phyloP scores from a whole-genome alignment of 495 filamentous ascomycete genomes.

The Lasiosphaeria ovina region DNA sequence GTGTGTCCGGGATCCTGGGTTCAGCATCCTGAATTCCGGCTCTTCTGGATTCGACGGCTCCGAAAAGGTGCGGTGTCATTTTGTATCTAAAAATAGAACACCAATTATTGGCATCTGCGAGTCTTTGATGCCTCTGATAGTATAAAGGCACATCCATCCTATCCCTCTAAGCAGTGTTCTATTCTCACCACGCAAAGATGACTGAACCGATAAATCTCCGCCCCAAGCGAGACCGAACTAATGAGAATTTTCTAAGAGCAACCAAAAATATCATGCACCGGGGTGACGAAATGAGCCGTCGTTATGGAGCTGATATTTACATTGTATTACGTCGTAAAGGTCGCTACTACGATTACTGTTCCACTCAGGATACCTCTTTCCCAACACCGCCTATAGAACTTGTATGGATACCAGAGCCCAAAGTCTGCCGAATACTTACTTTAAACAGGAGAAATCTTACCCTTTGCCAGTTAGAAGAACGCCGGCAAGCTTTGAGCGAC shows the following conservation, averaged over 20 bases:
- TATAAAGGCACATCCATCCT: constrained; percentile 6
- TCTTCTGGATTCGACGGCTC: not conserved
- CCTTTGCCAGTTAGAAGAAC: constrained; percentile 9
- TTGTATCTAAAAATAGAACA: not conserved
- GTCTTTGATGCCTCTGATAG: not conserved
- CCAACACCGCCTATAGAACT: constrained; percentile 6
- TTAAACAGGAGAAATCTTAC: constrained; percentile 3
- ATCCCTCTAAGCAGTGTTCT: constrained; percentile 1
- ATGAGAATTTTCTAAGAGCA: constrained; percentile 7
- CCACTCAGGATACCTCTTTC: constrained; percentile 7
- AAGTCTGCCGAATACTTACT: constrained; percentile 7
- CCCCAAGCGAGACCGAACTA: constrained; percentile 3
- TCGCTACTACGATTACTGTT: constrained; percentile 8
- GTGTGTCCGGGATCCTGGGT: constrained; percentile 5
- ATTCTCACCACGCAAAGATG: constrained; percentile 4
- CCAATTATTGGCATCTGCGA: not conserved
- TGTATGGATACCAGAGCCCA: constrained; percentile 5
- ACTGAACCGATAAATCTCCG: not conserved
- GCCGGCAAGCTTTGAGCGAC: constrained; percentile 7
- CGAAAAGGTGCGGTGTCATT: no score
- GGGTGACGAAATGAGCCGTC: constrained; percentile 7
- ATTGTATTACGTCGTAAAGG: constrained; percentile 5
- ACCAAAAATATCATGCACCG: constrained; percentile 6
- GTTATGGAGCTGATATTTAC: constrained; percentile 8
- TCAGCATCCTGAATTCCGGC: constrained; percentile 5